Evolutionary conservation across 1,284 basidiomycete genomes (phyloP).

Genomic region (Cryptococcus jaspeensis): DNA sequence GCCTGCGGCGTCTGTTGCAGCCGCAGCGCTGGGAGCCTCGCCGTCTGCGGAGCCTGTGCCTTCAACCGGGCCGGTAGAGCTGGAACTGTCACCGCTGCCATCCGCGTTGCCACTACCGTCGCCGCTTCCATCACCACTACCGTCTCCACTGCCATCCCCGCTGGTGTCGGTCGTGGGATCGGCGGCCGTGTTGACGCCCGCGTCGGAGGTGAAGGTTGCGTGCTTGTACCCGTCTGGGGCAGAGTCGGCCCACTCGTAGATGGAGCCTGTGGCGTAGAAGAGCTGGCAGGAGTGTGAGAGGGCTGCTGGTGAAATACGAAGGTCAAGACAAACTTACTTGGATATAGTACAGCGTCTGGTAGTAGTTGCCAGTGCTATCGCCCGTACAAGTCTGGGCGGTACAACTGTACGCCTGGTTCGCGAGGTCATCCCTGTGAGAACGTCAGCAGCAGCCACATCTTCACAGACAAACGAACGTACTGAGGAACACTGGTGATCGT

Average conservation of each 20-base stretch:
- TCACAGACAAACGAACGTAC: slow-evolving; percentile 2
- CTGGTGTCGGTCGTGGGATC: neutral
- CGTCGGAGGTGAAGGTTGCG: slow-evolving; percentile 8
- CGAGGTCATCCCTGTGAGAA: slow-evolving; percentile 9
- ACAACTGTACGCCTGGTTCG: slow-evolving; percentile 15
- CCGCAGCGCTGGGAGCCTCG: neutral
- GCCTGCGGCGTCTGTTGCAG: neutral
- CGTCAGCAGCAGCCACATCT: neutral
- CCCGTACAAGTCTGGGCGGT: slow-evolving; percentile 17
- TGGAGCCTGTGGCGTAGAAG: slow-evolving; percentile 30
- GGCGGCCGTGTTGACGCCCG: neutral
- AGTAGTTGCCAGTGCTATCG: slow-evolving; percentile 20
- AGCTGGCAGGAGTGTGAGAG: slow-evolving; percentile 10
- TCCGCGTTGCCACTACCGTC: neutral
- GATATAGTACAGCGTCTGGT: slow-evolving; percentile 31
- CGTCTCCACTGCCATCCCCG: neutral
- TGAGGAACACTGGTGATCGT: slow-evolving; percentile 19
- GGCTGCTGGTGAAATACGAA: neutral
- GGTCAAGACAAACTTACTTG: slow-evolving; percentile 17
- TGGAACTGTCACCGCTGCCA: neutral
- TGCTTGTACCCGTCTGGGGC: slow-evolving; percentile 19
- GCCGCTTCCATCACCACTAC: neutral
- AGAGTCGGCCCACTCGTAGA: slow-evolving; percentile 28
- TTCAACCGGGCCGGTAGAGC: neutral
- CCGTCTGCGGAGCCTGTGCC: neutral